Percentiles rank a stretch among this genome's conserved stretches.
Evolutionary conservation across 1,139 yeast genomes (phyloP).

Genomic region (Meyerozyma smithsonii): DNA sequence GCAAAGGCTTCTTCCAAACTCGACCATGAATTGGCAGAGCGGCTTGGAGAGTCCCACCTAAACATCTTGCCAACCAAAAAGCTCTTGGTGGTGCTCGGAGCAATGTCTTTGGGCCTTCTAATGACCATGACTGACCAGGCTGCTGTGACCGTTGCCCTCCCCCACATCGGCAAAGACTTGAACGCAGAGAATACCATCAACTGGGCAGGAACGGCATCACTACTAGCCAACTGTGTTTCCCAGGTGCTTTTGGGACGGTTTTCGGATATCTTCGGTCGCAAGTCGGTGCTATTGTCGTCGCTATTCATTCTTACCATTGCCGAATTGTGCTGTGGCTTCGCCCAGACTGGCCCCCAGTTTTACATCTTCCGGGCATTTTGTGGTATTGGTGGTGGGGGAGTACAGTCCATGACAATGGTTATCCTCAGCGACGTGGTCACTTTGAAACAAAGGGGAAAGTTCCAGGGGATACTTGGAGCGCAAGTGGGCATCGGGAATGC

Average conservation of each 20-base stretch:
- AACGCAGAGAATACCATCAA: slow-evolving; percentile 35
- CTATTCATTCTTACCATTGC: slow-evolving; percentile 14
- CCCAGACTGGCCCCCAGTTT: slow-evolving; percentile 15
- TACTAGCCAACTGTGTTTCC: slow-evolving; percentile 42
- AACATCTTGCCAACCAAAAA: slow-evolving; percentile 22
- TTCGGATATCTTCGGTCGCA: slow-evolving; percentile 21
- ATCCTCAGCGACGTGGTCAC: slow-evolving; percentile 20
- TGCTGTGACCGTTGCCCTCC: slow-evolving; percentile 36
- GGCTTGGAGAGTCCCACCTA: slow-evolving; percentile 25
- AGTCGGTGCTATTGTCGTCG: slow-evolving; percentile 14
- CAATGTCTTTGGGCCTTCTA: slow-evolving; percentile 17
- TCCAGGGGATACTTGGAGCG: slow-evolving; percentile 19
- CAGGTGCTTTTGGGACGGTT: slow-evolving; percentile 43
- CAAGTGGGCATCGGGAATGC: slow-evolving; percentile 19
- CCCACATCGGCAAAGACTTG: slow-evolving; percentile 32
- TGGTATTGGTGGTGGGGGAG: slow-evolving; percentile 19
- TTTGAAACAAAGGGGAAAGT: slow-evolving; percentile 18
- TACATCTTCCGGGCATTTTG: slow-evolving; percentile 18
- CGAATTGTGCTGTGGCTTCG: slow-evolving; percentile 18
- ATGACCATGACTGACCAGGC: slow-evolving; percentile 34
- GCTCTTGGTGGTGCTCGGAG: slow-evolving; percentile 21
- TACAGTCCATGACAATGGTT: slow-evolving; percentile 18
- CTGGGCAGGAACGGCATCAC: slow-evolving; percentile 50
- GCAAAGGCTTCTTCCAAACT: neutral
- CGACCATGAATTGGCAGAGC: slow-evolving; percentile 14